These are phyloP conservation scores for Paspalum vaginatum DNA, from an alignment of 176 grass and related monocot genomes.

Conservation along the genomic window DNA sequence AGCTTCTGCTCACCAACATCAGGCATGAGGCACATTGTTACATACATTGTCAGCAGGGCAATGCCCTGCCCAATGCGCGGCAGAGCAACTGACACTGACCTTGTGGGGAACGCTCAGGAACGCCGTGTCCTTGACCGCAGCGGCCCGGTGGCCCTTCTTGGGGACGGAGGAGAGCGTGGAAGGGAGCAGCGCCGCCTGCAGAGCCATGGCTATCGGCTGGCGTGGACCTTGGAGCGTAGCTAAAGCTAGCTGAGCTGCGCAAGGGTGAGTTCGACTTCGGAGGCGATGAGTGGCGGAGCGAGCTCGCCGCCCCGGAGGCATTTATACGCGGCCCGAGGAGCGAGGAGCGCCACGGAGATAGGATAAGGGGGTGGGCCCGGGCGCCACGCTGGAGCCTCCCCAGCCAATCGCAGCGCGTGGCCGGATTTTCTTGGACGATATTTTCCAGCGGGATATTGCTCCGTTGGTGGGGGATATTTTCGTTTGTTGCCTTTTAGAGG, in stretches of 20 bases:
- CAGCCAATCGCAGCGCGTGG: constrained; percentile 60
- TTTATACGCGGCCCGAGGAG: constrained; percentile 59
- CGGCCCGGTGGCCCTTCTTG: constrained; percentile 60
- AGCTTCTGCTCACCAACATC: too few relatives aligned
- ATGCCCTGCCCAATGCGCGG: too few relatives aligned
- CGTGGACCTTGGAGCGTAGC: background rate
- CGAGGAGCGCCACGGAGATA: constrained; percentile 45
- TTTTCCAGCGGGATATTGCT: constrained; percentile 36
- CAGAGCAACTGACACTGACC: background rate
- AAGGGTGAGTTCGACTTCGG: background rate
- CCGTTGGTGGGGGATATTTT: constrained; percentile 27
- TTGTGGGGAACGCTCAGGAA: constrained; percentile 16
- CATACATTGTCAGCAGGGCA: too few relatives aligned
- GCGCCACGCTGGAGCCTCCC: constrained; percentile 25
- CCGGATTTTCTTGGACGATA: constrained; percentile 56
- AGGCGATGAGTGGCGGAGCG: constrained; percentile 36
- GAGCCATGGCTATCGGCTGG: constrained; percentile 59
- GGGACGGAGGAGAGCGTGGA: constrained; percentile 62
- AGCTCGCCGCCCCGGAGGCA: constrained; percentile 16
- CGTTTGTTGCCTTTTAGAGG: background rate
- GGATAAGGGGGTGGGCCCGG: constrained; percentile 42
- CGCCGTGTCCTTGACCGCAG: constrained; percentile 4
- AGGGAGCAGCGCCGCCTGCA: constrained; percentile 67
- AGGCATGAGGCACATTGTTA: too few relatives aligned
- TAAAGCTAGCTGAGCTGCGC: background rate